Percentiles rank a stretch among this genome's conserved stretches.
Conservation (phyloP, 371 early-diverging fungal species). For the Lichtheimia ramosa region DNA sequence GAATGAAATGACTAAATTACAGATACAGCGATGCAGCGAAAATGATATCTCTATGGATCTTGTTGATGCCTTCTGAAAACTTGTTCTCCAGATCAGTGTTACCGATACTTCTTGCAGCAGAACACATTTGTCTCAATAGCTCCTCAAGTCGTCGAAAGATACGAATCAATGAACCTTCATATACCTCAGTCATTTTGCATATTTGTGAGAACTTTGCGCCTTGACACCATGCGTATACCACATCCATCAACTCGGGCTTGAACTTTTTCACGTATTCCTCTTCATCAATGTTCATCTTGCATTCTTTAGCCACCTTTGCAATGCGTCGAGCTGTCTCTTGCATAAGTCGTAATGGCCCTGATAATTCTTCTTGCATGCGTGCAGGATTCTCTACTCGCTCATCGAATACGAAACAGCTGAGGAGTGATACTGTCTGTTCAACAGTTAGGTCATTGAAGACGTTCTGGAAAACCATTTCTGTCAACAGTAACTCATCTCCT, state of each 20-base stretch:
- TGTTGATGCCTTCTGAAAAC: constrained; percentile 92
- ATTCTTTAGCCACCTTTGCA: constrained; percentile 85
- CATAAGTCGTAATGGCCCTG: constrained; percentile 77
- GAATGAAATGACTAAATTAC: constrained; percentile 34
- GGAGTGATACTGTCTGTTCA: constrained; percentile 88
- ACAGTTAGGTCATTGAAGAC: constrained; percentile 93
- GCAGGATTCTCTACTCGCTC: constrained; percentile 69
- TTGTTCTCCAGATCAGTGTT: constrained; percentile 96
- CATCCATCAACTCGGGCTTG: constrained; percentile 95
- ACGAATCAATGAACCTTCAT: constrained; percentile 98
- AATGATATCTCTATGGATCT: constrained; percentile 99
- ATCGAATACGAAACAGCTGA: constrained; percentile 95
- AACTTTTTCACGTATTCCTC: constrained; percentile 84
- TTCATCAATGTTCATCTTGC: constrained; percentile 80
- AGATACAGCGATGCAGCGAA: constrained; percentile 98
- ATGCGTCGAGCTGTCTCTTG: constrained; percentile 89
- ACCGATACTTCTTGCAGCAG: constrained; percentile 97
- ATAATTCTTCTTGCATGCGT: constrained; percentile 73
- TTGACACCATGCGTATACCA: constrained; percentile 95
- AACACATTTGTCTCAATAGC: constrained; percentile 92
- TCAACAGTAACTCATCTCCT: constrained; percentile 97
- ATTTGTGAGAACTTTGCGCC: constrained; percentile 97
- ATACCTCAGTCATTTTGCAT: constrained; percentile 95
- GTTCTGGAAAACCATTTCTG: constrained; percentile 99
- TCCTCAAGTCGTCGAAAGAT: constrained; percentile 96